Conservation (phyloP, 305 asterid species). For the Striga hermonthica region DNA sequence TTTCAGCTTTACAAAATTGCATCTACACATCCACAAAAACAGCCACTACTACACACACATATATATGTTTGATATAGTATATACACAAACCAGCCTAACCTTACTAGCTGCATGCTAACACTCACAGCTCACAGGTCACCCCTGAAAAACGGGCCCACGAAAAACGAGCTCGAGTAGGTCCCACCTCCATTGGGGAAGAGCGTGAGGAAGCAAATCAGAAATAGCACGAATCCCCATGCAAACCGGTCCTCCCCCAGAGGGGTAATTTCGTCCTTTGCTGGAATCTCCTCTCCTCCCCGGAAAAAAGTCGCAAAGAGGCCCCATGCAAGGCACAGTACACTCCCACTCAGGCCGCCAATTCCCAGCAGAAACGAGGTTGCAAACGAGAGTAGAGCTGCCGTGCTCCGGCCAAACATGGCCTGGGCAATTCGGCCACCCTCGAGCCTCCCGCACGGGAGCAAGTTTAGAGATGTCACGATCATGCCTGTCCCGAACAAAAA, state of each 20-base stretch:
- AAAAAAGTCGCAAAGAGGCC: constrained; percentile 86
- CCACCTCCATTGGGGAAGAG: constrained; percentile 90
- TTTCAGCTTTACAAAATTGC: too few relatives aligned
- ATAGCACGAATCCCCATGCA: constrained; percentile 79
- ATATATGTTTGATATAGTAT: too few relatives aligned
- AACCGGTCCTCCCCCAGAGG: constrained; percentile 73
- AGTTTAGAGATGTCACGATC: constrained; percentile 90
- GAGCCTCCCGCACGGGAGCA: constrained; percentile 81
- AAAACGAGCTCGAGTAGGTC: constrained; percentile 65
- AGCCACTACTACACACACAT: too few relatives aligned
- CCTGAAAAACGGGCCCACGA: constrained; percentile 72
- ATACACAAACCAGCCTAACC: too few relatives aligned
- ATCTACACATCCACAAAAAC: not conserved
- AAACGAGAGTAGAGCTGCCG: constrained; percentile 51
- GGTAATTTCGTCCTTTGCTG: constrained; percentile 82
- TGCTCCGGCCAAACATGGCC: constrained; percentile 75
- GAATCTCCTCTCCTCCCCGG: constrained; percentile 89
- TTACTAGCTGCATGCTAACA: not conserved
- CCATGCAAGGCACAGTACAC: constrained; percentile 79
- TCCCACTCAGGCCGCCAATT: constrained; percentile 79
- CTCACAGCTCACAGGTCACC: constrained; percentile 42
- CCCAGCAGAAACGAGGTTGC: constrained; percentile 68
- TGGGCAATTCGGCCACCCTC: constrained; percentile 92
- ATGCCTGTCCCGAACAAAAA: constrained; percentile 45
- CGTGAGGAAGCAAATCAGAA: constrained; percentile 80